These are phyloP conservation scores for Gamarada debralockiae DNA, from an alignment of 495 filamentous ascomycete species.

Conservation along the genomic window DNA sequence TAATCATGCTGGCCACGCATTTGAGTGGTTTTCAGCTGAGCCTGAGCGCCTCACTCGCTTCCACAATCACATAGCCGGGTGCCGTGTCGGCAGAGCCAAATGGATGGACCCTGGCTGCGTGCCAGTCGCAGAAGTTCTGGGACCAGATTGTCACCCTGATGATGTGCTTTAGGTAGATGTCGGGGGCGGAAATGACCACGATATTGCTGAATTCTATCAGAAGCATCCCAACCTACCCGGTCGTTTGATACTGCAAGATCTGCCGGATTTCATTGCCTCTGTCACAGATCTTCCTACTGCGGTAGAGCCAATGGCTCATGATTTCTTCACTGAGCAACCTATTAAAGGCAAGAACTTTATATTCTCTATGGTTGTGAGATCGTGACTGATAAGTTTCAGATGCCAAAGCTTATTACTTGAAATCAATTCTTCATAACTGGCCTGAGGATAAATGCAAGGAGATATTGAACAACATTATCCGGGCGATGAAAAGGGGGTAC, in stretches of 20 bases:
- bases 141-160: background rate
- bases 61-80: background rate
- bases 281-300: conserved; percentile 20
- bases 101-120: background rate
- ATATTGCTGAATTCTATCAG: conserved; percentile 34
- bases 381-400: conserved; percentile 10
- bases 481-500: conserved; percentile 31
- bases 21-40: background rate
- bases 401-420: conserved; percentile 31
- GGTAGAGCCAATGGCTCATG: conserved; percentile 31
- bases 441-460: conserved; percentile 17
- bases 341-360: conserved; percentile 27
- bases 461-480: conserved; percentile 25
- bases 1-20: background rate
- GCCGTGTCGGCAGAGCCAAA: background rate
- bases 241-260: conserved; percentile 46
- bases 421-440: conserved; percentile 27
- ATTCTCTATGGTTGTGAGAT: background rate
- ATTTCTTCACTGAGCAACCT: conserved; percentile 43
- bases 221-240: conserved; percentile 37
- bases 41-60: background rate
- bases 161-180: background rate
- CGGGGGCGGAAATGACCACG: conserved; percentile 35
- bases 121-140: background rate
- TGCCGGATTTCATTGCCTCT: conserved; percentile 33